Evolutionary conservation across 1,139 yeast species (phyloP).

Genomic region (Lodderomyces parapsilosis): DNA sequence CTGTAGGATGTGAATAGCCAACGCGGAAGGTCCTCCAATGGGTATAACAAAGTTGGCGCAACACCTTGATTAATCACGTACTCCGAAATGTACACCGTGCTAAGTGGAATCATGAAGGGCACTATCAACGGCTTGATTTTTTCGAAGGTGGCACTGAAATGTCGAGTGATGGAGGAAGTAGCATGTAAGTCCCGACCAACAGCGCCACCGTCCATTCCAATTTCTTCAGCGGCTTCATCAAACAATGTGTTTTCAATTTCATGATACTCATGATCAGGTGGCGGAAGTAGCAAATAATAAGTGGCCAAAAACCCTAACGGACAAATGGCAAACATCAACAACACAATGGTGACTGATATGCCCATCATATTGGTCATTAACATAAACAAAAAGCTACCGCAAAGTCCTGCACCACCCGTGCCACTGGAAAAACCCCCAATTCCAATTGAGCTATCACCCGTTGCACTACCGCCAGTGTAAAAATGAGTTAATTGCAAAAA

Average conservation of each 20-base stretch:
- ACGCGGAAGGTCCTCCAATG: slow-evolving; percentile 61
- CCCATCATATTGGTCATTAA: slow-evolving; percentile 39
- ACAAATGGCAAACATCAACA: slow-evolving; percentile 33
- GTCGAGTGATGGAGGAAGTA: neutral
- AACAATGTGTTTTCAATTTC: slow-evolving; percentile 6
- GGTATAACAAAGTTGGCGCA: slow-evolving; percentile 81
- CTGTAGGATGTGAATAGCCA: slow-evolving; percentile 63
- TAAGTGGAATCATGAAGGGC: slow-evolving; percentile 82
- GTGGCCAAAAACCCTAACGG: slow-evolving; percentile 37
- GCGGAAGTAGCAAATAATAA: slow-evolving; percentile 30
- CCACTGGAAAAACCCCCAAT: slow-evolving; percentile 91
- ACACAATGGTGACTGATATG: slow-evolving; percentile 28
- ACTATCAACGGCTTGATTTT: slow-evolving; percentile 50
- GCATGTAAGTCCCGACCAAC: neutral
- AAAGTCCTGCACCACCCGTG: slow-evolving; percentile 91
- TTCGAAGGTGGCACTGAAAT: slow-evolving; percentile 32
- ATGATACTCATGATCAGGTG: slow-evolving; percentile 12
- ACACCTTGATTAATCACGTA: slow-evolving; percentile 90
- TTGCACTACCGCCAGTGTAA: slow-evolving; percentile 28
- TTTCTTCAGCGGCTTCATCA: slow-evolving; percentile 21
- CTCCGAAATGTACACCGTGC: slow-evolving; percentile 81
- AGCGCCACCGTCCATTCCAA: neutral
- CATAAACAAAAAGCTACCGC: slow-evolving; percentile 61
- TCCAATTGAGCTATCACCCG: slow-evolving; percentile 30
- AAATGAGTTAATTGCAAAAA: slow-evolving; percentile 82